Conservation (phyloP, 2,329 filamentous ascomycete species). For the Aspergillus uvarum region DNA sequence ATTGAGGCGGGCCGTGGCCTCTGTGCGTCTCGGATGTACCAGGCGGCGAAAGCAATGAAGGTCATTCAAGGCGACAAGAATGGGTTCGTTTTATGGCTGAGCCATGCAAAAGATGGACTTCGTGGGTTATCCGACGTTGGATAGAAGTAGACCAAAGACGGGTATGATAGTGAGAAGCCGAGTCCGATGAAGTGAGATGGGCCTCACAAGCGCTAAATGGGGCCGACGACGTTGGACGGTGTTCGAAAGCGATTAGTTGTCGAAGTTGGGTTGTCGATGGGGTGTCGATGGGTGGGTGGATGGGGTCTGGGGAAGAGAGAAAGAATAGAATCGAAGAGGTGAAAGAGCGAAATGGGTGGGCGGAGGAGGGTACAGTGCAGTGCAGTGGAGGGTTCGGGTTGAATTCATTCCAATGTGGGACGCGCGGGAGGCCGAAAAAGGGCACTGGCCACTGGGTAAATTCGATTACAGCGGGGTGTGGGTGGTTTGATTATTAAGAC, state of each 20-base stretch:
- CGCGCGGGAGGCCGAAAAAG: conserved; percentile 12
- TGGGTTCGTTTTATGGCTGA: not conserved
- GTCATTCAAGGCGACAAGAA: not conserved
- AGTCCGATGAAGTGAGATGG: not conserved
- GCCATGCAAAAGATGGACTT: not conserved
- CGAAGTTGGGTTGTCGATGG: conserved; percentile 3
- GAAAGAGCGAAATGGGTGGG: conserved; percentile 6
- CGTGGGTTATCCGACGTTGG: not conserved
- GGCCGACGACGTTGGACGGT: not conserved
- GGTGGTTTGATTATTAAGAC: conserved; percentile 6
- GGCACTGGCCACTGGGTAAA: conserved; percentile 9
- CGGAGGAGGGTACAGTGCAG: too few relatives aligned
- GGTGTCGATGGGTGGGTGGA: not conserved
- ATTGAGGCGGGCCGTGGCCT: conserved; percentile 15
- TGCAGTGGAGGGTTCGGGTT: not conserved
- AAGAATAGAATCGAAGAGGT: not conserved
- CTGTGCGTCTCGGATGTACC: not conserved
- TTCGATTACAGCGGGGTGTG: conserved; percentile 9
- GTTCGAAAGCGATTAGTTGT: not conserved
- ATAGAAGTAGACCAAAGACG: not conserved
- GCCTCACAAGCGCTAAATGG: not conserved
- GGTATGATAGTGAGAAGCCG: not conserved
- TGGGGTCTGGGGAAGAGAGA: not conserved
- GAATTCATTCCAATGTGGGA: conserved; percentile 9
- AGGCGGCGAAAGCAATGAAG: not conserved